Percentiles rank a stretch among this genome's conserved stretches.
Evolutionary conservation across 768 basidiomycete species (phyloP).

Genomic region (Epithele typhae): DNA sequence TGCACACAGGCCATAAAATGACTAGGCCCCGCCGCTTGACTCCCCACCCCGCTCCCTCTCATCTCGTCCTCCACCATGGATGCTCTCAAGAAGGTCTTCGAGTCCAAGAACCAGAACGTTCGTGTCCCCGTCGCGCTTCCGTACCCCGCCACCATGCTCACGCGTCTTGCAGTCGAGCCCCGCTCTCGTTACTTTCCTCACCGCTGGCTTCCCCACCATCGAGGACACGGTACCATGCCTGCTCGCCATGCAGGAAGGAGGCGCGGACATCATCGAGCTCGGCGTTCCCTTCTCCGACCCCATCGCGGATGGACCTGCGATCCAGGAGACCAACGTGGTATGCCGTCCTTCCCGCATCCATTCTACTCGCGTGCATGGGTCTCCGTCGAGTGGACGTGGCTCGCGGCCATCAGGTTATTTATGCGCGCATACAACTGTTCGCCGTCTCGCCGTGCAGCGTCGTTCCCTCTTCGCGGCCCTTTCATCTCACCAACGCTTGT

Average conservation of each 20-base stretch:
- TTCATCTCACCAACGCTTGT: too few relatives aligned
- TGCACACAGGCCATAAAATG: slow-evolving; percentile 17
- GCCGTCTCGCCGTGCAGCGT: too few relatives aligned
- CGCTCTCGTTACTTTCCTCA: slow-evolving; percentile 84
- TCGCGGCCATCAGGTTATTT: too few relatives aligned
- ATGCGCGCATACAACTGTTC: too few relatives aligned
- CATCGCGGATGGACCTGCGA: slow-evolving; percentile 90
- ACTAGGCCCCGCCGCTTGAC: slow-evolving; percentile 6
- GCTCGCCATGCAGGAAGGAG: slow-evolving; percentile 91
- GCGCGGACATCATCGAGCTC: slow-evolving; percentile 92
- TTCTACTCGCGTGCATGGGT: too few relatives aligned
- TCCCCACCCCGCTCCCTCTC: slow-evolving; percentile 10
- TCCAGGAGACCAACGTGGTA: slow-evolving; percentile 93
- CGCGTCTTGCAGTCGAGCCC: slow-evolving; percentile 26
- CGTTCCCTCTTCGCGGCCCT: too few relatives aligned
- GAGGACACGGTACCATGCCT: slow-evolving; percentile 83
- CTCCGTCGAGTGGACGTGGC: too few relatives aligned
- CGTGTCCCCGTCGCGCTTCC: background rate
- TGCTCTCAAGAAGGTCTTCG: slow-evolving; percentile 64
- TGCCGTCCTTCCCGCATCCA: slow-evolving; percentile 24
- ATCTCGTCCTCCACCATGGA: slow-evolving; percentile 47
- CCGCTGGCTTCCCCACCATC: slow-evolving; percentile 83
- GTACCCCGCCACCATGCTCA: slow-evolving; percentile 6
- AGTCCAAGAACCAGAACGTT: slow-evolving; percentile 57
- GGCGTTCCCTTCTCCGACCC: slow-evolving; percentile 97